Percentiles rank a stretch among this genome's conserved stretches.
Evolutionary conservation across 83 land plant species (phyloP).

Genomic region (Diphasiastrum complanatum): DNA sequence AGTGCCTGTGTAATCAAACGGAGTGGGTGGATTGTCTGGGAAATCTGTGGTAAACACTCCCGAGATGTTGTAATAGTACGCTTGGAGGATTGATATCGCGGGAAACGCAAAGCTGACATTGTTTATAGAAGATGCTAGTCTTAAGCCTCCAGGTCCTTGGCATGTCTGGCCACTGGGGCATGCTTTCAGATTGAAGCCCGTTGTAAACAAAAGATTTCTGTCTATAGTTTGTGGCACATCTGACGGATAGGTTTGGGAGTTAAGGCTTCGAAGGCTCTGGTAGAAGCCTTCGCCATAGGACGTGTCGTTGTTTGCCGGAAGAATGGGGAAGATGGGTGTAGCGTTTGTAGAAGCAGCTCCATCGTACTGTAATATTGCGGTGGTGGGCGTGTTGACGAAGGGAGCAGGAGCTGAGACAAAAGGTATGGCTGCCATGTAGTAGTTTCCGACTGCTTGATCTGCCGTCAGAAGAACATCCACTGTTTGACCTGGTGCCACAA

Average conservation of each 20-base stretch:
- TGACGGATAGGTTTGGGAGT: too few species aligned
- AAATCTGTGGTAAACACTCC: conserved; percentile 1
- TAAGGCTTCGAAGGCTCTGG: not conserved
- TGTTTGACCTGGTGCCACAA: too few species aligned
- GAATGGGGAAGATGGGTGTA: not conserved
- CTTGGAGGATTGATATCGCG: not conserved
- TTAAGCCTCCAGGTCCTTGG: not conserved
- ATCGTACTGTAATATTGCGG: not conserved
- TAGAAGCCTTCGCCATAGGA: not conserved
- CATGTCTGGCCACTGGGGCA: not conserved
- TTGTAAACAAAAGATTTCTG: not conserved
- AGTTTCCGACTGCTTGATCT: too few species aligned
- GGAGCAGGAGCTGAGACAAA: too few species aligned
- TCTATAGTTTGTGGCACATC: conserved; percentile 6
- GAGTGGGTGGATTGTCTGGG: conserved; percentile 1
- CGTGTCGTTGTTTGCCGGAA: conserved; percentile 6
- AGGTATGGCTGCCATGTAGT: too few species aligned
- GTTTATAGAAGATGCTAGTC: not conserved
- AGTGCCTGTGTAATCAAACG: conserved; percentile 1
- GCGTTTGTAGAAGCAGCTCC: not conserved
- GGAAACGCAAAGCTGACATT: conserved; percentile 1
- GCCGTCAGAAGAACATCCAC: too few species aligned
- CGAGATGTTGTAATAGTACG: conserved; percentile 7
- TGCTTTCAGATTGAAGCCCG: not conserved
- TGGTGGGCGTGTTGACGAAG: not conserved